Percentiles rank a stretch among this genome's conserved stretches.
Conservation (phyloP, 768 basidiomycete genomes). For the Russula olivacea region DNA sequence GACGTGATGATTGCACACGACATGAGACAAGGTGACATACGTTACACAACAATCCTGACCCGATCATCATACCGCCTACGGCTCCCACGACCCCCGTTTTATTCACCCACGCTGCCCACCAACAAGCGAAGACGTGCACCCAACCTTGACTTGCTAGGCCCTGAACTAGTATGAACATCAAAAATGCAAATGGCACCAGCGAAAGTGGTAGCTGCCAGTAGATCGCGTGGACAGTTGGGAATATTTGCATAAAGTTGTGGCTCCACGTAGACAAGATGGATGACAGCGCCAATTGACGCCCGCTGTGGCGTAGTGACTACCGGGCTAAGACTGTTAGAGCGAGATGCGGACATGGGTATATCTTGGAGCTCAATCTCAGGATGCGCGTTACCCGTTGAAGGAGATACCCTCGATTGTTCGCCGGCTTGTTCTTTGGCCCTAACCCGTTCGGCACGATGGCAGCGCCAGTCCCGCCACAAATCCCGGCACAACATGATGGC, state of each 20-base stretch:
- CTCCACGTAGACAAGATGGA: conserved; percentile 21
- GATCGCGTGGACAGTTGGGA: conserved; percentile 67
- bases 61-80: conserved; percentile 51
- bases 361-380: conserved; percentile 12
- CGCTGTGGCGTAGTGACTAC: conserved; percentile 7
- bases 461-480: conserved; percentile 35
- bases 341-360: not conserved
- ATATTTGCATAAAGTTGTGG: conserved; percentile 31
- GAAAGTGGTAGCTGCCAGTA: conserved; percentile 69
- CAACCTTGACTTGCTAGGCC: conserved; percentile 77
- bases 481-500: conserved; percentile 66
- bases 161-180: conserved; percentile 92
- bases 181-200: conserved; percentile 87
- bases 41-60: conserved; percentile 74
- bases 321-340: not conserved
- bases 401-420: not conserved
- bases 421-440: not conserved
- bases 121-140: conserved; percentile 74
- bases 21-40: conserved; percentile 26
- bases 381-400: not conserved
- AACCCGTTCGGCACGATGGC: not conserved
- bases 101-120: conserved; percentile 48
- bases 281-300: conserved; percentile 10
- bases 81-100: conserved; percentile 35
- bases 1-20: not conserved